Conservation (phyloP, 1,284 basidiomycete genomes). For the Trichosporon ovoides region DNA sequence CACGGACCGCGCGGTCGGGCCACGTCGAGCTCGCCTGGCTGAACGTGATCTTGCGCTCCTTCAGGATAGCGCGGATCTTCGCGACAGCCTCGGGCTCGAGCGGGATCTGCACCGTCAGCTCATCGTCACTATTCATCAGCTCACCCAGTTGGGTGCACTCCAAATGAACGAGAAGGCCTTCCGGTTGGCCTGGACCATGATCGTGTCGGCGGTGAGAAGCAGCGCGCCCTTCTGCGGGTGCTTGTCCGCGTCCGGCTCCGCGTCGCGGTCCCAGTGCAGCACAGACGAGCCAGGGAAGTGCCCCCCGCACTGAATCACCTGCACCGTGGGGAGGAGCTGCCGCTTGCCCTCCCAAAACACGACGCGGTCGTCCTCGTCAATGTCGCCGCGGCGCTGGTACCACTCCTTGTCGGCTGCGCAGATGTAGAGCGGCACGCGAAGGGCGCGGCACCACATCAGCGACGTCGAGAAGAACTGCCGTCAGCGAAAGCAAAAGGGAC, state of each 20-base stretch:
- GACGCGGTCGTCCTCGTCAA: slow-evolving; percentile 27
- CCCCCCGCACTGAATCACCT: slow-evolving; percentile 44
- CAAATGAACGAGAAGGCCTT: slow-evolving; percentile 45
- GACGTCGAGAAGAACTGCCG: slow-evolving; percentile 45
- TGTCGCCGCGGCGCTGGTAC: slow-evolving; percentile 35
- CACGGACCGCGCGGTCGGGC: slow-evolving; percentile 38
- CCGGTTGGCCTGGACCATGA: slow-evolving; percentile 44
- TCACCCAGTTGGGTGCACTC: slow-evolving; percentile 46
- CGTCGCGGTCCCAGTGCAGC: slow-evolving; percentile 43
- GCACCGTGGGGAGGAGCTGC: slow-evolving; percentile 29
- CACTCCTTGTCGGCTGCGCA: slow-evolving; percentile 38
- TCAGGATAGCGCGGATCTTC: slow-evolving; percentile 24
- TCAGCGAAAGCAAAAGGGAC: neutral
- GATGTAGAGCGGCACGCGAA: slow-evolving; percentile 42
- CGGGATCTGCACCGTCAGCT: slow-evolving; percentile 31
- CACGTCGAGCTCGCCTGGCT: slow-evolving; percentile 40
- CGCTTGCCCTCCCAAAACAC: slow-evolving; percentile 30
- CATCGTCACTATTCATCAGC: slow-evolving; percentile 5
- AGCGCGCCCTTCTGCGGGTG: slow-evolving; percentile 33
- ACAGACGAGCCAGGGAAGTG: slow-evolving; percentile 46
- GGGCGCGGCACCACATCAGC: slow-evolving; percentile 42
- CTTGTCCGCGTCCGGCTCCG: slow-evolving; percentile 33
- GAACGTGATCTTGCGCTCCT: slow-evolving; percentile 24
- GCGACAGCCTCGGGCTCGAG: slow-evolving; percentile 35
- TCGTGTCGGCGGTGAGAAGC: slow-evolving; percentile 42